Conservation (phyloP, 2,329 filamentous ascomycete genomes). For the Zalaria obscura region DNA sequence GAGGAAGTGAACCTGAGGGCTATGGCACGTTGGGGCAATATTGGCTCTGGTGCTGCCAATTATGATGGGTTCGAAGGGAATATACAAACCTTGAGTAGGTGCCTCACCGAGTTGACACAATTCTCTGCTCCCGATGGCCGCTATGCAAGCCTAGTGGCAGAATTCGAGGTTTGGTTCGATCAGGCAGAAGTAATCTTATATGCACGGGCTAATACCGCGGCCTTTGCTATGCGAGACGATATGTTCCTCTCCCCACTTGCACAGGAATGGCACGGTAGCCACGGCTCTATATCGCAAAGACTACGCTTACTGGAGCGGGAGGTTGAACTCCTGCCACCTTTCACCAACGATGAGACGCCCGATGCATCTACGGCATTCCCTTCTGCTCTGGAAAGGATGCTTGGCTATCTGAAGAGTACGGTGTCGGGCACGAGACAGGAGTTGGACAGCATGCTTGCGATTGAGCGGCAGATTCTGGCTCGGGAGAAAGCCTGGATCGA, state of each 20-base stretch:
- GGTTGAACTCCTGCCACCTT: conserved; percentile 2
- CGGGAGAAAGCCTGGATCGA: conserved; percentile 1
- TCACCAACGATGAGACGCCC: background rate
- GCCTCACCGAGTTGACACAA: conserved; percentile 43
- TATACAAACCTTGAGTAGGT: conserved; percentile 42
- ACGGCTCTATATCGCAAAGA: conserved; percentile 3
- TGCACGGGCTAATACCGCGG: background rate
- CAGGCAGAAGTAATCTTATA: conserved; percentile 7
- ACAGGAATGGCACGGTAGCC: conserved; percentile 2
- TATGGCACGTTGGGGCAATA: conserved; percentile 38
- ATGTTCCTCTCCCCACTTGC: conserved; percentile 1
- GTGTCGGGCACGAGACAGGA: conserved; percentile 2
- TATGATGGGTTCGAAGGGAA: conserved; percentile 31
- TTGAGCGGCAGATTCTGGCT: conserved; percentile 3
- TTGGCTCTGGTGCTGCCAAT: conserved; percentile 12
- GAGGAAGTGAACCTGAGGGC: conserved; percentile 39
- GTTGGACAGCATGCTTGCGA: conserved; percentile 1
- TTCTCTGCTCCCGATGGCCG: conserved; percentile 42
- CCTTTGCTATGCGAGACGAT: background rate
- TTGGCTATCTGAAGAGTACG: conserved; percentile 1
- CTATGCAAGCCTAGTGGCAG: conserved; percentile 39
- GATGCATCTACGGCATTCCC: background rate
- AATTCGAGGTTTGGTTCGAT: conserved; percentile 46
- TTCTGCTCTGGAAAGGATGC: conserved; percentile 1
- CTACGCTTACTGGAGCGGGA: conserved; percentile 4